Evolutionary conservation across 768 basidiomycete species (phyloP).

Genomic region (Lactarius pseudohatsudake): DNA sequence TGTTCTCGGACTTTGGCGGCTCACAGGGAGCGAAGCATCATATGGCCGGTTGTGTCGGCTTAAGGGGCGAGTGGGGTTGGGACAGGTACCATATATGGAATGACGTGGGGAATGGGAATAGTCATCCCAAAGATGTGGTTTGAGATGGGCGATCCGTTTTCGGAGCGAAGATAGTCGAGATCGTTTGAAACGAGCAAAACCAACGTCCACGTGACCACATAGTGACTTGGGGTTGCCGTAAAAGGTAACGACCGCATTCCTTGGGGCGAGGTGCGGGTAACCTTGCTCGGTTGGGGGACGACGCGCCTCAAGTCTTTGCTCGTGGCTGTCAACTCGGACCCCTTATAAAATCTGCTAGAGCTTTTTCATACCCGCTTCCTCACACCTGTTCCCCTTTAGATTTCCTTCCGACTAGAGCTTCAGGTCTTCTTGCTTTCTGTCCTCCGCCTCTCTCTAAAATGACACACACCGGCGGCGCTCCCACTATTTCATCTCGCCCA

Average conservation of each 20-base stretch:
- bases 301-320: slow-evolving; percentile 5
- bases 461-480: slow-evolving; percentile 37
- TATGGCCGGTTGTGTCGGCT: slow-evolving; percentile 1
- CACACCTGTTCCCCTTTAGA: slow-evolving; percentile 20
- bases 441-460: slow-evolving; percentile 32
- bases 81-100: neutral
- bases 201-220: slow-evolving; percentile 21
- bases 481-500: slow-evolving; percentile 39
- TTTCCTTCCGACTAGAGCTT: slow-evolving; percentile 15
- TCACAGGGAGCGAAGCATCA: neutral
- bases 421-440: slow-evolving; percentile 25
- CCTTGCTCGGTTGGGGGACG: slow-evolving; percentile 27
- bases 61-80: slow-evolving; percentile 4
- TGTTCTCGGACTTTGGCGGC: slow-evolving; percentile 14
- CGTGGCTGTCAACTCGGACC: neutral
- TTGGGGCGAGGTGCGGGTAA: slow-evolving; percentile 22
- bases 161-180: neutral
- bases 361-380: slow-evolving; percentile 8
- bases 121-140: neutral
- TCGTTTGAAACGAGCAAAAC: neutral
- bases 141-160: neutral
- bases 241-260: slow-evolving; percentile 18
- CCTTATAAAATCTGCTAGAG: slow-evolving; percentile 19
- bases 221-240: slow-evolving; percentile 26
- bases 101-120: neutral